These are phyloP conservation scores for Chrysoporthe cubensis DNA, from an alignment of 2,329 filamentous ascomycete species.

Conservation along the genomic window DNA sequence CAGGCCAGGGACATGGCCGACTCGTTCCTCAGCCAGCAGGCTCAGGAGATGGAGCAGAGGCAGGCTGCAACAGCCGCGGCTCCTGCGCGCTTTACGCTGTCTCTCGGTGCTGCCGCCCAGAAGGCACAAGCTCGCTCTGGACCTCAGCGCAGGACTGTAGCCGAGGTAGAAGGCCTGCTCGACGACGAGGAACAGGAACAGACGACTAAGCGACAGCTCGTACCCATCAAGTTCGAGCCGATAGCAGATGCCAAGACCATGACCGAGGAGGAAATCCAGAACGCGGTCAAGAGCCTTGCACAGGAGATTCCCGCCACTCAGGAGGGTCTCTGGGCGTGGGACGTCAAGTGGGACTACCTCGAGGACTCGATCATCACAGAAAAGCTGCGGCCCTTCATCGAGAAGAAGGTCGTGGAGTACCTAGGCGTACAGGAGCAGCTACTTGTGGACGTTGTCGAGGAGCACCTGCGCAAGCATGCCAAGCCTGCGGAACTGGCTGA, in stretches of 20 bases:
- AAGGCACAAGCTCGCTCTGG: constrained; percentile 62
- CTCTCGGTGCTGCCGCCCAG: constrained; percentile 85
- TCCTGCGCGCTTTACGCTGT: constrained; percentile 88
- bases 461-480: constrained; percentile 77
- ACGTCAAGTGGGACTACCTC: constrained; percentile 89
- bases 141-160: constrained; percentile 75
- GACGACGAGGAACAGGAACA: constrained; percentile 90
- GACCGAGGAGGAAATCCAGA: constrained; percentile 84
- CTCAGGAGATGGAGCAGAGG: constrained; percentile 70
- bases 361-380: constrained; percentile 80
- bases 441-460: constrained; percentile 89
- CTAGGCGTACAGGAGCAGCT: constrained; percentile 96
- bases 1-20: constrained; percentile 84
- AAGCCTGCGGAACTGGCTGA: constrained; percentile 81
- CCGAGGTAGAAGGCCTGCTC: constrained; percentile 90
- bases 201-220: constrained; percentile 72
- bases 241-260: constrained; percentile 68
- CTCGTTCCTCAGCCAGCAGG: constrained; percentile 85
- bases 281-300: constrained; percentile 80
- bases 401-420: constrained; percentile 98
- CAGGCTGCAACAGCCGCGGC: constrained; percentile 46
- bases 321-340: constrained; percentile 88
- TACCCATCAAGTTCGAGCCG: constrained; percentile 82
- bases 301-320: constrained; percentile 88
- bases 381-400: constrained; percentile 90